Conservation (phyloP, 2,329 filamentous ascomycete species). For the Plectosphaerella sp. region DNA sequence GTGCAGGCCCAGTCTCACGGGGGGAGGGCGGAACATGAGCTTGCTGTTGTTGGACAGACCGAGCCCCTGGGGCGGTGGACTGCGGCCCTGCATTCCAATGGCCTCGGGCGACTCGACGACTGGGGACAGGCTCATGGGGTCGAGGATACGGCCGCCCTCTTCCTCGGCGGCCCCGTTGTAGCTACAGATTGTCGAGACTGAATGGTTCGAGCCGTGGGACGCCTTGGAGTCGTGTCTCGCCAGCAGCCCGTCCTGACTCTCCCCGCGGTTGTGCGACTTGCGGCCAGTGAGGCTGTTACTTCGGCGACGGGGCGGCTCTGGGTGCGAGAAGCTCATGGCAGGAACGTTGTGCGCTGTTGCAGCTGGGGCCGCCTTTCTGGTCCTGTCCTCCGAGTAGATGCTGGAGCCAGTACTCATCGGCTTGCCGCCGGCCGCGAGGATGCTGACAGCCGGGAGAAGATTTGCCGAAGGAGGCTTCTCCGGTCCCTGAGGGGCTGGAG, state of each 20-base stretch:
- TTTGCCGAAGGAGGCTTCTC: background rate
- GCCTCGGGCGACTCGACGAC: constrained; percentile 40
- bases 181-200: constrained; percentile 33
- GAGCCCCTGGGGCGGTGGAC: background rate
- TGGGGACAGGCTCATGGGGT: constrained; percentile 36
- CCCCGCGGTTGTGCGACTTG: constrained; percentile 1
- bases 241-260: constrained; percentile 7
- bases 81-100: background rate
- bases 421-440: constrained; percentile 13
- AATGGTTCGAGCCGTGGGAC: constrained; percentile 22
- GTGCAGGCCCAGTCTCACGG: constrained; percentile 23
- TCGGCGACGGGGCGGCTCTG: constrained; percentile 10
- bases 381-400: constrained; percentile 29
- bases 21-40: constrained; percentile 25
- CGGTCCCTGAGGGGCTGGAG: constrained; percentile 1
- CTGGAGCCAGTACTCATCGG: constrained; percentile 25
- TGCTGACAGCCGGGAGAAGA: constrained; percentile 23
- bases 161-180: constrained; percentile 7
- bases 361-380: constrained; percentile 13
- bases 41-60: constrained; percentile 10
- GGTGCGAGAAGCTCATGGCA: constrained; percentile 13
- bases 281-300: constrained; percentile 9
- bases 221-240: constrained; percentile 10
- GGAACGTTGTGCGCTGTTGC: constrained; percentile 15
- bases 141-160: constrained; percentile 15